Evolutionary conservation across 352 stramenopile genomes (phyloP), one percentile per base, ranked within the genome.

Genomic region (Pythium biforme): DNA sequence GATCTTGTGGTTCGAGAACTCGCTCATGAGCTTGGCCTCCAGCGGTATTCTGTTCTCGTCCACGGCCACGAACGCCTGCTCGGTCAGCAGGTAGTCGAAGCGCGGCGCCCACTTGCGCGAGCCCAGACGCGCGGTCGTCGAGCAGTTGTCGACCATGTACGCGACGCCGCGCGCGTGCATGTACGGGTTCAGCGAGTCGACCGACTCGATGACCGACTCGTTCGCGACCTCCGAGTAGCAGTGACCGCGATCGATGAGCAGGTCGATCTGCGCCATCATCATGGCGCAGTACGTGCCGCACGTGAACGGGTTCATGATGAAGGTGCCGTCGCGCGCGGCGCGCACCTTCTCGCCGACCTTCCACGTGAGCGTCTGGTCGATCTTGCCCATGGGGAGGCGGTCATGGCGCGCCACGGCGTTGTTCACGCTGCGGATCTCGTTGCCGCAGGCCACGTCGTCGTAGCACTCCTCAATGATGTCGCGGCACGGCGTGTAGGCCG

Each of bases 121-220:
- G 70, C 96, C 96, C 33, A 98, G 96, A 83, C 97, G 97, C 25
- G 96, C 96, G 47, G 96, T 99, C 70, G 97, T 98, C n/a, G 95
- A 99, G 88, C 96, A 99, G 82, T 99, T 99, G 83, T 99, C 96
- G 58, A 99, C 96, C 96, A 99, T 99, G 85, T 98, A 99, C 31
- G 96, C 88, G 59, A 99, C 94, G 39, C 96, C 96, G 54, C 95
- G 89, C 57, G 97, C 98, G 84, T 99, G 96, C 96, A 99, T 99
- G 91, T 99, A 99, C 55, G 96, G 96, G 79, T 97, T 98, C 23
- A 99, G 82, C 59, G 95, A 99, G 78, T 99, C 96, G 46, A 98
- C 94, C 63, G 96, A 97, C 81, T 99, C 96, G 66, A 99, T 99
- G 26, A 99, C 96, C 62, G 94, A 98, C 79, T 99, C 96, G 79